Evolutionary conservation across 495 filamentous ascomycete genomes (phyloP), one percentile per base, ranked within the genome.

Genomic region (Filosporella fistucella): DNA sequence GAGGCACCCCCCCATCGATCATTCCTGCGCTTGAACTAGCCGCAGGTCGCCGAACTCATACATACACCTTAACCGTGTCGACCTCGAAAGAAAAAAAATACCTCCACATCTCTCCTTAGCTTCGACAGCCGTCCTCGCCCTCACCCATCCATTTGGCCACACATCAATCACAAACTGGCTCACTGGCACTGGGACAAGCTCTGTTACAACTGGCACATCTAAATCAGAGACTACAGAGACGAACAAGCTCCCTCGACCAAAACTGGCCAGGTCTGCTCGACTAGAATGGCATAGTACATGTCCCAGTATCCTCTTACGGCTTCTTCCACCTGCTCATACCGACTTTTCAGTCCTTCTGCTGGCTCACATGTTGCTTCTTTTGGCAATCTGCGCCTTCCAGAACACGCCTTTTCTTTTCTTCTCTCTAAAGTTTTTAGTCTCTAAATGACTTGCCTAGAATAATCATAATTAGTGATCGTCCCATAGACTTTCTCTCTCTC

Each of bases 41-140:
- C 42, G 42, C 42, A 45, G 28, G n/a, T 45, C 42, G 28, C 28
- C 42, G 28, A 30, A 35, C 10, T 34, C 42, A 21, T 17, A 45
- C 26, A 29, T 17, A 17, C n/a, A 35, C 32, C 8, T n/a, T 30
- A 30, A 8, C 28, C 4, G 32, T 14, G n/a, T 14, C 32, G 12
- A n/a, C 13, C n/a, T 17, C n/a, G 28, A 8, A 14, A 3, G 4
- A 35, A n/a, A 35, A 35, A 13, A 13, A 35, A 8, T 17, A 35
- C 32, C 32, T 35, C 32, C 32, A 35, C 32, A 35, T 5, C 5
- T 17, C 32, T n/a, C 28, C 28, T 8, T 8, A 30, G 8, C 28
- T n/a, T 8, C 32, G 18, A 13, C 12, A 5, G 5, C 13, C 32
- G 18, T 17, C 4, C 12, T 5, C 18, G 18, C 32, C n/a, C 32